Percentiles rank a stretch among this genome's conserved stretches.
These are phyloP conservation scores for Chlamydomonas eustigma DNA, from an alignment of 139 green algal species.

Conservation along the genomic window DNA sequence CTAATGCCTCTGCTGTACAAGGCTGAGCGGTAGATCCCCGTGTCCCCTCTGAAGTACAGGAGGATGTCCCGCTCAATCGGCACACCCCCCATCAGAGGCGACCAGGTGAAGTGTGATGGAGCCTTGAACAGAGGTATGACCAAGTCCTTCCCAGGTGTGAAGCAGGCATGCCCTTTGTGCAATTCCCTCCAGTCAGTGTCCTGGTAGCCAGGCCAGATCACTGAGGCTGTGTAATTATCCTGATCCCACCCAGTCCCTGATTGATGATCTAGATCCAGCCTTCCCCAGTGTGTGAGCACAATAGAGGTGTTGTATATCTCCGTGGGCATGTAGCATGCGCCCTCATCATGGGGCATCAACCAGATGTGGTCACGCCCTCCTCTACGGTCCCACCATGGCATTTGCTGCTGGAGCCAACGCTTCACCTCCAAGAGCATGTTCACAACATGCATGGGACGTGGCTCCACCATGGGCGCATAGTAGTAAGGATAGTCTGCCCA, in stretches of 20 bases:
- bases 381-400: conserved; percentile 45
- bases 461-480: conserved; percentile 5
- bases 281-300: conserved; percentile 53
- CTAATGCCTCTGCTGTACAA: conserved; percentile 35
- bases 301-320: conserved; percentile 47
- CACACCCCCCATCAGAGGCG: conserved; percentile 28
- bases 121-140: conserved; percentile 38
- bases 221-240: neutral
- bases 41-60: conserved; percentile 30
- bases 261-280: conserved; percentile 21
- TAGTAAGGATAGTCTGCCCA: conserved; percentile 36
- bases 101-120: conserved; percentile 25
- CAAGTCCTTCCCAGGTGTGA: conserved; percentile 42
- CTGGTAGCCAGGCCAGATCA: neutral
- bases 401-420: conserved; percentile 39
- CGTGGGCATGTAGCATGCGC: conserved; percentile 30
- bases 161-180: conserved; percentile 34
- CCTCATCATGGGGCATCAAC: conserved; percentile 40
- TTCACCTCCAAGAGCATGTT: conserved; percentile 46
- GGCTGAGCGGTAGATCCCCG: conserved; percentile 20
- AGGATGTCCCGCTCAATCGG: conserved; percentile 26
- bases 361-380: conserved; percentile 61
- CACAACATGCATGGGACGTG: conserved; percentile 45
- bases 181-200: conserved; percentile 8
- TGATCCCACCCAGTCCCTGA: conserved; percentile 15